Conservation (phyloP, 140 eudicot genomes). For the Senecio squalidus region DNA sequence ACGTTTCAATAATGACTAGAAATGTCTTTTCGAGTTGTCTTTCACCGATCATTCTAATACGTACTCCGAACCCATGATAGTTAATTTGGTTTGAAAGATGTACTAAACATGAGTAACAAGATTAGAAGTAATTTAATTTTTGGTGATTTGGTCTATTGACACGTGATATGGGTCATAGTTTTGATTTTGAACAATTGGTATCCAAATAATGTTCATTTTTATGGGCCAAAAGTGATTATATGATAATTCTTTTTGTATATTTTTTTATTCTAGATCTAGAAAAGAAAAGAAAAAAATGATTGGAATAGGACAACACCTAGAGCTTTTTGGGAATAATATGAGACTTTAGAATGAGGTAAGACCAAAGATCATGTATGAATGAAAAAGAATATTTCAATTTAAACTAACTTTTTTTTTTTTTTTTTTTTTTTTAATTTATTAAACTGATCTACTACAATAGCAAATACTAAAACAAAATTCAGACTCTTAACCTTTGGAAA, state of each 20-base stretch:
- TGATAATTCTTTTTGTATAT: background rate
- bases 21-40: background rate
- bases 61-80: too few relatives aligned
- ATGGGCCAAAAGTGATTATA: slow-evolving; percentile 10
- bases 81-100: too few relatives aligned
- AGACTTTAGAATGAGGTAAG: slow-evolving; percentile 6
- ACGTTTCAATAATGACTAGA: background rate
- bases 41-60: too few relatives aligned
- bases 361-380: slow-evolving; percentile 15
- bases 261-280: too few relatives aligned
- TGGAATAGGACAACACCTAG: slow-evolving; percentile 20
- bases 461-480: too few relatives aligned
- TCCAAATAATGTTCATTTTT: slow-evolving; percentile 2
- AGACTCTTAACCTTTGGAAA: too few relatives aligned
- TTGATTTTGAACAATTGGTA: background rate
- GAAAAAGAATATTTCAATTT: background rate
- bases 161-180: slow-evolving; percentile 4
- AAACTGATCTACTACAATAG: too few relatives aligned
- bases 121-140: too few relatives aligned
- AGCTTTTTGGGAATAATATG: slow-evolving; percentile 10
- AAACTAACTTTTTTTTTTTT: too few relatives aligned
- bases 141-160: too few relatives aligned
- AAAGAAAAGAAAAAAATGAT: slow-evolving; percentile 8
- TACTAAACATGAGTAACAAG: too few relatives aligned
- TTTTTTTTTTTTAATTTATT: too few relatives aligned